Conservation (phyloP, 1,139 yeast species). For the Yamadazyma membranifaciens region DNA sequence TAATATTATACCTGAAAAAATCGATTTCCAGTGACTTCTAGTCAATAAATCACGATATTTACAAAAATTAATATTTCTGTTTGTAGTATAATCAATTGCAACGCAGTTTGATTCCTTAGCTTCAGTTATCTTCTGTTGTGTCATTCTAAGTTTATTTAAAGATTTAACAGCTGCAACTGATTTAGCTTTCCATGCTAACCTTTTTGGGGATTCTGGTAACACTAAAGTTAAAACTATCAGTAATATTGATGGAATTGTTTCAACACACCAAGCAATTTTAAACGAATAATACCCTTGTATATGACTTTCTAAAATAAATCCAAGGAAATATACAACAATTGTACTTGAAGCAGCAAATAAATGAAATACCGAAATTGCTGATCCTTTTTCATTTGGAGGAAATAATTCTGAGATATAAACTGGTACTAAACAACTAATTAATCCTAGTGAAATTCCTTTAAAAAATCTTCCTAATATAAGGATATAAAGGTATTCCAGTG, state of each 20-base stretch:
- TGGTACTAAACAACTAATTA: slow-evolving; percentile 30
- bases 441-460: slow-evolving; percentile 34
- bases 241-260: slow-evolving; percentile 24
- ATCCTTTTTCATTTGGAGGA: slow-evolving; percentile 23
- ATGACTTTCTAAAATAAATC: slow-evolving; percentile 18
- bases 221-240: slow-evolving; percentile 17
- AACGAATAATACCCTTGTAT: slow-evolving; percentile 18
- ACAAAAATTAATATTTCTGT: slow-evolving; percentile 20
- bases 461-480: slow-evolving; percentile 28
- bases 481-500: slow-evolving; percentile 26
- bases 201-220: slow-evolving; percentile 37
- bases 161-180: slow-evolving; percentile 34
- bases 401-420: slow-evolving; percentile 32
- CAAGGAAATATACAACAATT: slow-evolving; percentile 20
- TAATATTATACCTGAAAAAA: slow-evolving; percentile 22
- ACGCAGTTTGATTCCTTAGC: slow-evolving; percentile 25
- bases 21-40: slow-evolving; percentile 20
- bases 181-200: slow-evolving; percentile 29
- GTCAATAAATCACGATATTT: slow-evolving; percentile 22
- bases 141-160: slow-evolving; percentile 14
- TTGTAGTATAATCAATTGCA: slow-evolving; percentile 25
- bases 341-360: slow-evolving; percentile 23
- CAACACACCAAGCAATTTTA: slow-evolving; percentile 26
- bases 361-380: slow-evolving; percentile 23
- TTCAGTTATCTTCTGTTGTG: slow-evolving; percentile 10